phyloP scores from a whole-genome alignment of 495 filamentous ascomycete species.

The Neurospora sp. region DNA sequence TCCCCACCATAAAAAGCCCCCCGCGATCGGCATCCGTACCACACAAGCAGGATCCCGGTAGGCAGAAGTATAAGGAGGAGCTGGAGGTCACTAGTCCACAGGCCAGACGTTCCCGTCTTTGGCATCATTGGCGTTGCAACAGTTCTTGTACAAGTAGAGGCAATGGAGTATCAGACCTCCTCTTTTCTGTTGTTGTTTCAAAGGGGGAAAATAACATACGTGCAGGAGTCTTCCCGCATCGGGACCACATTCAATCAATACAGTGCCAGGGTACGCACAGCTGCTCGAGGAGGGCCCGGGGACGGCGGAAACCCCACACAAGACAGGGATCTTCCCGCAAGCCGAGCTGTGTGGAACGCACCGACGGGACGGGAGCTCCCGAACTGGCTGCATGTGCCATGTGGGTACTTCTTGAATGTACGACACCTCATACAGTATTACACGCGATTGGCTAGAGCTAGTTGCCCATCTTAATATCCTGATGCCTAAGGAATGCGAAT shows the following conservation, averaged over 20 bases:
- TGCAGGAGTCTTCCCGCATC: not conserved
- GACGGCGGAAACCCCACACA: not conserved
- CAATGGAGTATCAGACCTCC: not conserved
- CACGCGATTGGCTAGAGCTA: not conserved
- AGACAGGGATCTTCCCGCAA: not conserved
- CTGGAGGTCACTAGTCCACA: not conserved
- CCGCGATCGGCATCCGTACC: conserved; percentile 73
- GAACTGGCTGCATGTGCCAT: not conserved
- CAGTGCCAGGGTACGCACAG: not conserved
- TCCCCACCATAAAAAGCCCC: conserved; percentile 60
- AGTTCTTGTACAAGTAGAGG: not conserved
- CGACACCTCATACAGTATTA: not conserved
- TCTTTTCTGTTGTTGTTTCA: too few relatives aligned
- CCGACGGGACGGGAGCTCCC: not conserved
- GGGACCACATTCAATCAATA: not conserved
- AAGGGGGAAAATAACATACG: not conserved
- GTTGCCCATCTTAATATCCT: not conserved
- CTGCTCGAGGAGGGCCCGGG: not conserved
- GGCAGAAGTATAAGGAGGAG: not conserved
- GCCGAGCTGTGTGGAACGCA: not conserved
- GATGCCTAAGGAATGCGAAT: not conserved
- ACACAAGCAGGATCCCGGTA: conserved; percentile 45
- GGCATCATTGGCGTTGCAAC: not conserved
- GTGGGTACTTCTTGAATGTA: not conserved
- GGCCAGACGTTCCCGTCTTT: not conserved